A percentile compares a stretch with the other conserved stretches of the same genome.
These are phyloP conservation scores for Candida manassasensis DNA, from an alignment of 805 yeast genomes.

Conservation along the genomic window DNA sequence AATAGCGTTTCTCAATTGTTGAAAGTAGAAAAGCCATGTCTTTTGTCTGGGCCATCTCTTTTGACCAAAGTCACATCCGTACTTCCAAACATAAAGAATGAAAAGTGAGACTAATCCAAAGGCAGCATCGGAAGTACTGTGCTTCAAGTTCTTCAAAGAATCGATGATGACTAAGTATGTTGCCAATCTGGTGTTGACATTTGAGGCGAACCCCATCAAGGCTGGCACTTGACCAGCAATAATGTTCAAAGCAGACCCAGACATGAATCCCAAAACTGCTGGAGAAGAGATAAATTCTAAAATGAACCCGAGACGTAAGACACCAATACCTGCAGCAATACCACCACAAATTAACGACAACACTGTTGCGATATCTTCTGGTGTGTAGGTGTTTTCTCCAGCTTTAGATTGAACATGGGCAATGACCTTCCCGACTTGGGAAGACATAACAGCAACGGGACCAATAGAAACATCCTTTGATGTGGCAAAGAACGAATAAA, in stretches of 20 bases:
- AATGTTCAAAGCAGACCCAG: slow-evolving; percentile 87
- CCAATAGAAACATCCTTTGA: slow-evolving; percentile 95
- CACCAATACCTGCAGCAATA: slow-evolving; percentile 76
- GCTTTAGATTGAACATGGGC: slow-evolving; percentile 47
- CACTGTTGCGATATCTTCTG: slow-evolving; percentile 75
- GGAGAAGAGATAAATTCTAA: slow-evolving; percentile 87
- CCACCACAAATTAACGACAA: slow-evolving; percentile 81
- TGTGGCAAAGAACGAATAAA: slow-evolving; percentile 88
- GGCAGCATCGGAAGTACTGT: slow-evolving; percentile 76
- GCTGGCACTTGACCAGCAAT: slow-evolving; percentile 82
- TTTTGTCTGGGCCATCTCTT: slow-evolving; percentile 58
- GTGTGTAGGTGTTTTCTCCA: slow-evolving; percentile 43
- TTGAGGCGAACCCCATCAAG: slow-evolving; percentile 66
- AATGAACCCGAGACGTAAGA: slow-evolving; percentile 79
- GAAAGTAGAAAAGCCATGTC: slow-evolving; percentile 60
- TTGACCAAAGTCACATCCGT: slow-evolving; percentile 52
- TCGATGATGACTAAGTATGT: slow-evolving; percentile 67
- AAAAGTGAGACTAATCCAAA: slow-evolving; percentile 77
- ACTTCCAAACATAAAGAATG: slow-evolving; percentile 71
- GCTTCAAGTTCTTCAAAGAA: slow-evolving; percentile 65
- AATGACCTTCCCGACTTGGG: slow-evolving; percentile 76
- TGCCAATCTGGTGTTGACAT: slow-evolving; percentile 67
- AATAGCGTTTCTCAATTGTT: slow-evolving; percentile 76
- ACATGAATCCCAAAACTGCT: slow-evolving; percentile 91
- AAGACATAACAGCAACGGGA: slow-evolving; percentile 94